Evolutionary conservation across 2,329 filamentous ascomycete genomes (phyloP).

Genomic region (Chaetomium sp.): DNA sequence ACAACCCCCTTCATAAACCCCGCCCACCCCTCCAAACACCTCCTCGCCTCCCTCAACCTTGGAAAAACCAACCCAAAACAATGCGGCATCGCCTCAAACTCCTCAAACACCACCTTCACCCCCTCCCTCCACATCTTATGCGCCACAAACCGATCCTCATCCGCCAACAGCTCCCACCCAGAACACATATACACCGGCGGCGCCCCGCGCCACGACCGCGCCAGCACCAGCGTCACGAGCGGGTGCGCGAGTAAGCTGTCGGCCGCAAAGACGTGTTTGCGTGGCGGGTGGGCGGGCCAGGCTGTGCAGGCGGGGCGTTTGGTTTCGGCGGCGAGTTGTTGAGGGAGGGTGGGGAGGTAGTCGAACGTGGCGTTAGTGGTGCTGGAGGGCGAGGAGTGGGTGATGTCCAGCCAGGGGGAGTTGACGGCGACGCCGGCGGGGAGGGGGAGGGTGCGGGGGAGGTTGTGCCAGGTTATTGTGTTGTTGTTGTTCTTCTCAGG

Average conservation of each 20-base stretch:
- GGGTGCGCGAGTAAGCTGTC: conserved; percentile 57
- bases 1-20: conserved; percentile 46
- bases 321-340: conserved; percentile 26
- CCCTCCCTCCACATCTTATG: conserved; percentile 48
- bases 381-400: conserved; percentile 54
- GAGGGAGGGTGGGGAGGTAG: conserved; percentile 48
- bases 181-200: conserved; percentile 63
- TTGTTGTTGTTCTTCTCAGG: conserved; percentile 14
- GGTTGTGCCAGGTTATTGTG: conserved; percentile 54
- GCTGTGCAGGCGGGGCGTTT: conserved; percentile 40
- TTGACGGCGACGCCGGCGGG: conserved; percentile 58
- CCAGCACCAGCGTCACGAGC: conserved; percentile 43
- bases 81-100: conserved; percentile 78
- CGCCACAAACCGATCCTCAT: conserved; percentile 59
- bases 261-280: conserved; percentile 48
- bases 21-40: conserved; percentile 51
- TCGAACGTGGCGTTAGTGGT: conserved; percentile 49
- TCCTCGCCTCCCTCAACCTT: conserved; percentile 36
- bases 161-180: conserved; percentile 65
- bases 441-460: conserved; percentile 51
- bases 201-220: conserved; percentile 50
- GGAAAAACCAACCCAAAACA: conserved; percentile 57
- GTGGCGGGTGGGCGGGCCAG: conserved; percentile 52
- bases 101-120: conserved; percentile 57
- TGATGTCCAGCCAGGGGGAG: conserved; percentile 68